Percentiles rank a stretch among this genome's conserved stretches.
Conservation (phyloP, 495 filamentous ascomycete species). For the Talaromyces wortmannii region DNA sequence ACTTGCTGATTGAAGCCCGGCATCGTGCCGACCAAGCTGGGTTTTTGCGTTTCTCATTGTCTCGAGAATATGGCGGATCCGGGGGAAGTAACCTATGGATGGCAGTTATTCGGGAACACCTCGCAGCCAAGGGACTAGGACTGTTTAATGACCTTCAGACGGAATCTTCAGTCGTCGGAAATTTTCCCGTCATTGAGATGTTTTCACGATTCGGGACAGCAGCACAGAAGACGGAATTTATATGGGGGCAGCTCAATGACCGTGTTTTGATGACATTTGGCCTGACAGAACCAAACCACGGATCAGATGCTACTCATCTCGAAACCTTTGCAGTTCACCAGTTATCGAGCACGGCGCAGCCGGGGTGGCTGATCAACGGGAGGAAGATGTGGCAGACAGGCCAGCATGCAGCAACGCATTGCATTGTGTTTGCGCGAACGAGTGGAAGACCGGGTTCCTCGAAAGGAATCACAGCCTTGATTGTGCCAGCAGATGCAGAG, state of each 20-base stretch:
- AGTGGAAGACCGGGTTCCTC: constrained; percentile 35
- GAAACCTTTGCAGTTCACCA: constrained; percentile 30
- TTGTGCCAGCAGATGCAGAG: constrained; percentile 37
- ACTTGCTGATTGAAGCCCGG: constrained; percentile 35
- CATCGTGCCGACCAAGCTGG: constrained; percentile 44
- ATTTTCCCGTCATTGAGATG: constrained; percentile 54
- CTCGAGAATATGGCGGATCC: constrained; percentile 44
- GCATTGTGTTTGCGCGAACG: constrained; percentile 52
- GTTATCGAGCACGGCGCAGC: constrained; percentile 12
- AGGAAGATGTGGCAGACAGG: constrained; percentile 58
- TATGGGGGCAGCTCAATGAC: constrained; percentile 37
- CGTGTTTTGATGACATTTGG: constrained; percentile 49
- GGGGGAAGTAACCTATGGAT: constrained; percentile 49
- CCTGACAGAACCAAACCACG: constrained; percentile 53
- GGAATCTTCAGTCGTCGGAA: constrained; percentile 51
- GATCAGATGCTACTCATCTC: constrained; percentile 54
- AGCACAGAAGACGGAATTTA: constrained; percentile 42
- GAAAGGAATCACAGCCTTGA: constrained; percentile 50
- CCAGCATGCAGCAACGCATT: constrained; percentile 50
- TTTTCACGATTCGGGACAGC: constrained; percentile 45
- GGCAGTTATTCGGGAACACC: constrained; percentile 50
- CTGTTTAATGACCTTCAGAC: constrained; percentile 58
- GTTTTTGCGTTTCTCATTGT: constrained; percentile 50
- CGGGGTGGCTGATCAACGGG: constrained; percentile 46
- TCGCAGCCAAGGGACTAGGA: constrained; percentile 47